phyloP scores from a whole-genome alignment of 352 stramenopile species.

The Globisporangium perplexum region DNA sequence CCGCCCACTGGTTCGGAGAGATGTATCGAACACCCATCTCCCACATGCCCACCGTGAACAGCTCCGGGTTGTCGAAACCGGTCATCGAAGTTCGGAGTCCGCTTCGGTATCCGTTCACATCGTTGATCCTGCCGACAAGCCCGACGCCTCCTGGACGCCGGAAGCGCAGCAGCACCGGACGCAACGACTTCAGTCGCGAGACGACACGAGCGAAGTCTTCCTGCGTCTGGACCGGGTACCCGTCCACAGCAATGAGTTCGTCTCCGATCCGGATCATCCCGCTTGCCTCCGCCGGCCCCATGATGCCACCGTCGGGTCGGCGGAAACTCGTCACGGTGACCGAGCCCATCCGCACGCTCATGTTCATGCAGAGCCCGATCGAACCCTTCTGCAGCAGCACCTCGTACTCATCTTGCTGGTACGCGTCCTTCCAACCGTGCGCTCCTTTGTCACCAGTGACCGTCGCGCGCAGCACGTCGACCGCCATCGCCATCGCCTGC shows the following conservation, averaged over 20 bases:
- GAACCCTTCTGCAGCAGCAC: constrained; percentile 84
- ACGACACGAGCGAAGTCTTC: constrained; percentile 84
- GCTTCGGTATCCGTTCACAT: constrained; percentile 50
- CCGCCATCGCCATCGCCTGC: constrained; percentile 60
- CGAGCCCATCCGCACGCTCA: constrained; percentile 77
- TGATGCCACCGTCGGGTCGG: constrained; percentile 58
- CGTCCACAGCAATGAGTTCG: constrained; percentile 80
- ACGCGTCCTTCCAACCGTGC: constrained; percentile 64
- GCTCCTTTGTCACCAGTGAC: constrained; percentile 32
- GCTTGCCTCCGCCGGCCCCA: constrained; percentile 76
- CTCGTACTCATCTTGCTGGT: constrained; percentile 74
- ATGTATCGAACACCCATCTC: constrained; percentile 82
- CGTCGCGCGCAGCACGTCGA: constrained; percentile 60
- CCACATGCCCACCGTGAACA: constrained; percentile 78
- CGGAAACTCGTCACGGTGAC: constrained; percentile 83
- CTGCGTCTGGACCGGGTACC: constrained; percentile 63
- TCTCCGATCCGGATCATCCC: constrained; percentile 74
- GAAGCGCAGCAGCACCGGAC: constrained; percentile 77
- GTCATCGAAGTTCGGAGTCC: constrained; percentile 56
- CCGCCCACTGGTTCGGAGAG: constrained; percentile 65
- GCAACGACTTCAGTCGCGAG: constrained; percentile 71
- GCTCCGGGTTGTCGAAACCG: constrained; percentile 64
- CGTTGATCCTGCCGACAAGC: constrained; percentile 29
- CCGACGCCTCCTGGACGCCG: constrained; percentile 39
- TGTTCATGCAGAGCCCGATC: constrained; percentile 88